These are phyloP conservation scores for Hyphopichia fennica DNA, from an alignment of 1,139 yeast genomes.

Conservation along the genomic window DNA sequence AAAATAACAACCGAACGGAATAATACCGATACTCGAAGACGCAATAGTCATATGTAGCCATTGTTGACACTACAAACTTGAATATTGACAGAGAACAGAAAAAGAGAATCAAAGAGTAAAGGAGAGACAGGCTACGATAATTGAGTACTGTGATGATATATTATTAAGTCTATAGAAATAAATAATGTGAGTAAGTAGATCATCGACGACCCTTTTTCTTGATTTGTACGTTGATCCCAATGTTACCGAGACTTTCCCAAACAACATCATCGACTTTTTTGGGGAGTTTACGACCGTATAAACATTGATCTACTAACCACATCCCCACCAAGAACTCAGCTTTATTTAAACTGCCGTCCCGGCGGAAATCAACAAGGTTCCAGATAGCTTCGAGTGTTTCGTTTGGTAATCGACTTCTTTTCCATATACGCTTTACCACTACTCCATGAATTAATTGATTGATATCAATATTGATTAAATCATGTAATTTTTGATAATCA, in stretches of 20 bases:
- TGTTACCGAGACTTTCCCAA: constrained; percentile 65
- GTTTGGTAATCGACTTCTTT: constrained; percentile 66
- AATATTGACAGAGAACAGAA: no score
- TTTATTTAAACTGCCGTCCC: constrained; percentile 76
- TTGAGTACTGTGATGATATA: no score
- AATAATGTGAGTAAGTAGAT: background rate
- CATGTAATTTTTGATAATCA: constrained; percentile 32
- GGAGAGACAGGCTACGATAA: no score
- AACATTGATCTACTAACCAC: constrained; percentile 94
- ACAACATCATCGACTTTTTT: constrained; percentile 54
- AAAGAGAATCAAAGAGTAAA: no score
- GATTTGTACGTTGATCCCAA: constrained; percentile 42
- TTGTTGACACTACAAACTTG: no score
- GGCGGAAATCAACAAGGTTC: constrained; percentile 73
- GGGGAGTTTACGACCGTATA: constrained; percentile 92
- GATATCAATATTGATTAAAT: constrained; percentile 28
- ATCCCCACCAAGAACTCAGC: constrained; percentile 87
- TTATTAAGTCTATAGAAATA: background rate
- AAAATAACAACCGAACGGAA: no score
- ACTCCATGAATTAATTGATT: constrained; percentile 56
- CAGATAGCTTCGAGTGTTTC: constrained; percentile 69
- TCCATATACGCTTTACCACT: constrained; percentile 80
- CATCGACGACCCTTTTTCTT: constrained; percentile 32
- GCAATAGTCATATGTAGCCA: no score
- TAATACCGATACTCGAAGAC: no score